Evolutionary conservation across 2,329 filamentous ascomycete genomes (phyloP), one percentile per base, ranked within the genome.

Genomic region (Aspergillus pseudoviridinutans): DNA sequence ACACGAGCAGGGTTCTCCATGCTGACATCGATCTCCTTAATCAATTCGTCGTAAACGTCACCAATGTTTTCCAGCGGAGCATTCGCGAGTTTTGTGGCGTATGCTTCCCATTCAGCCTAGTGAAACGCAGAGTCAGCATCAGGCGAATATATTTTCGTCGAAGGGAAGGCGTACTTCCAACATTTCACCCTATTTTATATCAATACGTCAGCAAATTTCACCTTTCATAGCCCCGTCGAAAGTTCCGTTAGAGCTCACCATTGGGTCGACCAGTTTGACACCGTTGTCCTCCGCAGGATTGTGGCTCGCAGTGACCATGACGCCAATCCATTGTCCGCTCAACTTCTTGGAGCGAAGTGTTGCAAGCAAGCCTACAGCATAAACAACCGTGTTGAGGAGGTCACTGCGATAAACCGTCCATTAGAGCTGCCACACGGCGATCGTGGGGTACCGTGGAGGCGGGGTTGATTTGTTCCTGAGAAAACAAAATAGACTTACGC

Each of bases 221-320:
- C 12, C 20, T 25, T 35, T 29, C 28, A 25, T 20, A 47, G 1
- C 24, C 10, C 22, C 22, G 6, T 47, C 12, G 46, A 52, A 38
- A 44, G 24, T 20, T 24, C n/a, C 27, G 22, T 51, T 22, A 49
- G 22, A 29, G 67, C 70, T 64, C 57, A 87, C 84, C 87, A 96
- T 89, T 12, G 94, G 94, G 75, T 99, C 94, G 62, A 99, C 91
- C 66, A 99, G 86, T 83, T 96, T 96, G 74, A 96, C 89, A 53
- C 92, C 92, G 75, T 96, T 96, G 77, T 96, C 92, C 66, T 86
- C 83, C 35, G 92, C 88, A 20, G 90, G 90, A 77, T 96, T 96
- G 81, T 96, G 92, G 70, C 90, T 95, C 61, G 92, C 92, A 46
- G 92, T 96, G 74, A 96, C 90, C 92, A 96, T 96, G 65, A 99